Evolutionary conservation across 257 asterid species (phyloP).

Genomic region (Buddleja alternifolia): DNA sequence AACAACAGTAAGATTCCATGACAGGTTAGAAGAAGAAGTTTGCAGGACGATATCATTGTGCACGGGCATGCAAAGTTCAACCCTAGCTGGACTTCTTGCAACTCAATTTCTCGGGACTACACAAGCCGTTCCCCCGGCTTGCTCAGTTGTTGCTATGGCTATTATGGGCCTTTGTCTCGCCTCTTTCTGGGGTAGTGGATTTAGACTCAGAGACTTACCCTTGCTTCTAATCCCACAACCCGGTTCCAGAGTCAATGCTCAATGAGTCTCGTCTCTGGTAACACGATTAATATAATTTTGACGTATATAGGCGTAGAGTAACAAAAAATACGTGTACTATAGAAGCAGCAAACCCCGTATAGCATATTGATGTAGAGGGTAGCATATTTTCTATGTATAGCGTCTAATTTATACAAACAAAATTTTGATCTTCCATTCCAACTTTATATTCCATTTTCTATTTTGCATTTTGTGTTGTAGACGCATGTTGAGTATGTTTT

Average conservation of each 20-base stretch:
- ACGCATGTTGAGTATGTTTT: too few species aligned
- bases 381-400: slow-evolving; percentile 31
- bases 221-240: slow-evolving; percentile 40
- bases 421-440: background rate
- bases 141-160: slow-evolving; percentile 96
- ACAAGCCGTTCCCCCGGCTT: slow-evolving; percentile 94
- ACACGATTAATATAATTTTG: slow-evolving; percentile 9
- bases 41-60: slow-evolving; percentile 87
- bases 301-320: slow-evolving; percentile 24
- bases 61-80: slow-evolving; percentile 98
- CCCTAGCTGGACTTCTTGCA: slow-evolving; percentile 94
- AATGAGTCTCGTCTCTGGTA: slow-evolving; percentile 11
- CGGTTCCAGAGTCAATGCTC: slow-evolving; percentile 50
- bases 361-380: background rate
- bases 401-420: slow-evolving; percentile 13
- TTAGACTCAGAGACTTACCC: slow-evolving; percentile 64
- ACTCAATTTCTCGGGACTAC: slow-evolving; percentile 84
- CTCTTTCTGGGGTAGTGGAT: slow-evolving; percentile 93
- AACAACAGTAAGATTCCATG: background rate
- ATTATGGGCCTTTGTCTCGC: slow-evolving; percentile 98
- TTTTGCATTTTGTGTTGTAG: too few species aligned
- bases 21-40: slow-evolving; percentile 85
- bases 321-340: background rate
- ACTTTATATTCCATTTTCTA: too few species aligned
- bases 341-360: background rate